Base-by-base conservation (phyloP, 306 rosid genomes). In the Vicia faba region DNA sequence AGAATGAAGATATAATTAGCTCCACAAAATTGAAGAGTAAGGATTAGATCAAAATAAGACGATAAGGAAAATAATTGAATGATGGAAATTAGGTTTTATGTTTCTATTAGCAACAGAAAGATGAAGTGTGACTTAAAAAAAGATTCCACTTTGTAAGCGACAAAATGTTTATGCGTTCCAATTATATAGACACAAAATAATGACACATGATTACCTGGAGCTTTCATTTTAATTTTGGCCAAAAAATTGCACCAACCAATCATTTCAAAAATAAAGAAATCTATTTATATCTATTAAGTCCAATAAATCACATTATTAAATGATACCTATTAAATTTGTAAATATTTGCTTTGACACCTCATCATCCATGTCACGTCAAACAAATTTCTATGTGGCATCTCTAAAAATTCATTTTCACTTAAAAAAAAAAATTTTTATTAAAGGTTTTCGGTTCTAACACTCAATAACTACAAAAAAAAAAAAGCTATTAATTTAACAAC, bases 191-290 rank as follows among this genome's bases (percentile, higher is more conserved):
- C 39, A 63, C 61, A 12, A 23, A 63, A 64, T 20, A 49, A 51
- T 58, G 70, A 15, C 79, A 41, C n/a, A 8, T 15, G 59, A 73
- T 77, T 75, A 65, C 71, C 64, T 66, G 40, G 55, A 36, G 65
- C 75, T 53, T 72, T 60, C 59, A 49, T 44, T 64, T 63, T 64
- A 45, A 15, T 26, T 68, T 39, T 35, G 5, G 20, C 56, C 11
- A 19, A 68, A 63, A 35, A 50, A 63, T 48, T 58, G 59, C 74
- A 50, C 43, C 50, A 41, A 63, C 74, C 87, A 78, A 71, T 82
- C 79, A 71, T 78, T 62, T 38, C 45, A 31, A 66, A 68, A 72
- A 82, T 74, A 68, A n/a, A n/a, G n/a, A n/a, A n/a, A n/a, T n/a
- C n/a, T n/a, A n/a, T n/a, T n/a, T n/a, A n/a, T n/a, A n/a, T n/a